A percentile compares a stretch with the other conserved stretches of the same genome.
phyloP scores from a whole-genome alignment of 164 flowering plant genomes.

The Akebia trifoliata region DNA sequence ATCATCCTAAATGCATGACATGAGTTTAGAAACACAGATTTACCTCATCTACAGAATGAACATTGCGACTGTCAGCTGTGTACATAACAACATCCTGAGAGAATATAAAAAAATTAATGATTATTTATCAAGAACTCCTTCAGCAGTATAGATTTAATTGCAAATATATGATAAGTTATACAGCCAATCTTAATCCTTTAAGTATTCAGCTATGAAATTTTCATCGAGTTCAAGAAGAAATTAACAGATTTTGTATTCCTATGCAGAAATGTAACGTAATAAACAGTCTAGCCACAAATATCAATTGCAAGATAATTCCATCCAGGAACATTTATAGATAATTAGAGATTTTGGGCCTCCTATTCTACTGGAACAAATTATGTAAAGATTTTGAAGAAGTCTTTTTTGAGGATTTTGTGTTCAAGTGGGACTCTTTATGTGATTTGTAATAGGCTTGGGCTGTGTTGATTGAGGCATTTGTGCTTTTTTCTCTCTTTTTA shows the following conservation, averaged over 20 bases:
- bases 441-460: no score
- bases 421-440: no score
- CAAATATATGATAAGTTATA: background rate
- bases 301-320: background rate
- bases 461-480: no score
- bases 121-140: slow-evolving; percentile 5
- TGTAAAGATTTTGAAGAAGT: no score
- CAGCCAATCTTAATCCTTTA: no score
- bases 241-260: background rate
- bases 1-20: background rate
- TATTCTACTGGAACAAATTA: no score
- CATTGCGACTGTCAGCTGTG: slow-evolving; percentile 83
- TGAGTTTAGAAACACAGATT: background rate
- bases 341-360: no score
- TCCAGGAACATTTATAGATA: no score
- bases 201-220: no score
- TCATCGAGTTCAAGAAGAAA: background rate
- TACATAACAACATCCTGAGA: slow-evolving; percentile 77
- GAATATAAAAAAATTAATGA: background rate
- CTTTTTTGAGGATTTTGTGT: no score
- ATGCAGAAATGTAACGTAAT: no score
- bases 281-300: background rate
- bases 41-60: slow-evolving; percentile 97
- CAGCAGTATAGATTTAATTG: background rate
- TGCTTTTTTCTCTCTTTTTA: no score